Evolutionary conservation across 768 basidiomycete species (phyloP), one percentile per base, ranked within the genome.

Genomic region (Neoboletus subvelutipes): DNA sequence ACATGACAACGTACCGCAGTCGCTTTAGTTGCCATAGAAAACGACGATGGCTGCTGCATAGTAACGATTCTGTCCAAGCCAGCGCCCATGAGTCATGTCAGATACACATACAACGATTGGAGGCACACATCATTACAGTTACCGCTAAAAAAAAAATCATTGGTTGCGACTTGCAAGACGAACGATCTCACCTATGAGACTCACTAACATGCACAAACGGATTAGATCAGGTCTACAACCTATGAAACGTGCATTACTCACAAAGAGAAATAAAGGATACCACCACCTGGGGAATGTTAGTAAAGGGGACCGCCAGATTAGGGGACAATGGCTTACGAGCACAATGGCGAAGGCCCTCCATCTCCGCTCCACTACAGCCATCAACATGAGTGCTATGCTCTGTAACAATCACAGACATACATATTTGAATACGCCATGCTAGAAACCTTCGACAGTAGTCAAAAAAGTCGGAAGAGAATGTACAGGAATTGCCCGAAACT

Each of bases 401-500:
- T 31, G 29, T 24, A 29, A 31, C 13, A 1, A 31, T 17, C 12
- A 17, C 37, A 24, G 18, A 41, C 42, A 18, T 41, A 53, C 50
- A 51, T 52, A 28, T 51, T 40, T 56, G 49, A 17, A 56, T 29
- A 11, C 45, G 50, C 56, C 56, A 46, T 3, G 37, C 24, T 33
- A 57, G 37, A 46, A 52, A 57, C n/a, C 56, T 57, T 42, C 2
- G 13, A 34, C 15, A 4, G 18, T 26, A 18, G 22, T 57, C 50
- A 46, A 17, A 15, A 37, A 11, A 2, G 12, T 31, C 15, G 12
- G 13, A 29, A 9, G 33, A 37, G 20, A 51, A 22, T 13, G 40
- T 20, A 22, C 20, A 8, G 17, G 17, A 18, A 36, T 4, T 12
- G 11, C 20, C 13, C 20, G 0, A 36, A 24, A 36, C 51, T 53